Evolutionary conservation across 164 flowering plant genomes (phyloP).

Genomic region (Malania oleifera): DNA sequence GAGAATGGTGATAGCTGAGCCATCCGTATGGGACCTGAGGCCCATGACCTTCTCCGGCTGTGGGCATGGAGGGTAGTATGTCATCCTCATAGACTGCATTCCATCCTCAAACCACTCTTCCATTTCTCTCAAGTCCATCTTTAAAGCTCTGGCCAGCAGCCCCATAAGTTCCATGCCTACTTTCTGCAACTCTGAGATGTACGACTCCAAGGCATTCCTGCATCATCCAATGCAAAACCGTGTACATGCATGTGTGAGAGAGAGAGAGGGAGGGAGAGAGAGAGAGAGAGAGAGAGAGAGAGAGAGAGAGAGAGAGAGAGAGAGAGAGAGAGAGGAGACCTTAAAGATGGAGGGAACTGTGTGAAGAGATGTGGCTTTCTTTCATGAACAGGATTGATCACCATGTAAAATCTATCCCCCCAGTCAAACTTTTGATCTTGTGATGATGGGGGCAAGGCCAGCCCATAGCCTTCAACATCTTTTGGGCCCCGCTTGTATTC

Average conservation of each 20-base stretch:
- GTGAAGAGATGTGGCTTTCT: background rate
- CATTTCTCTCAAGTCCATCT: background rate
- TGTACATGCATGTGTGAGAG: no score
- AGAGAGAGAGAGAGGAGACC: background rate
- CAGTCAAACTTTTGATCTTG: conserved; percentile 12
- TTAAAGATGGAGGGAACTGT: background rate
- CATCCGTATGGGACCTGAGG: conserved; percentile 1
- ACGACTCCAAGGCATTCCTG: background rate
- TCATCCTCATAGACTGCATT: conserved; percentile 26
- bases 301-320: background rate
- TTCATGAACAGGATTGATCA: background rate
- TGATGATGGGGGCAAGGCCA: conserved; percentile 3
- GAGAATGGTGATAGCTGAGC: background rate
- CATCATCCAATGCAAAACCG: no score
- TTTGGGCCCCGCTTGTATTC: conserved; percentile 21
- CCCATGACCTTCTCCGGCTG: conserved; percentile 14
- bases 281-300: no score
- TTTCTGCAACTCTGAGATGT: background rate
- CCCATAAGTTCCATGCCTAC: background rate
- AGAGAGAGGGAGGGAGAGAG: no score
- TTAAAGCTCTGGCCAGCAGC: background rate
- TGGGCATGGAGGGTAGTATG: conserved; percentile 44
- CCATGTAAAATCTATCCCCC: background rate
- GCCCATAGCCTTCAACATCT: conserved; percentile 42
- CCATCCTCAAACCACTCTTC: conserved; percentile 4